Evolutionary conservation across 371 early-diverging fungal genomes (phyloP).

Genomic region (Mortierella sp.): DNA sequence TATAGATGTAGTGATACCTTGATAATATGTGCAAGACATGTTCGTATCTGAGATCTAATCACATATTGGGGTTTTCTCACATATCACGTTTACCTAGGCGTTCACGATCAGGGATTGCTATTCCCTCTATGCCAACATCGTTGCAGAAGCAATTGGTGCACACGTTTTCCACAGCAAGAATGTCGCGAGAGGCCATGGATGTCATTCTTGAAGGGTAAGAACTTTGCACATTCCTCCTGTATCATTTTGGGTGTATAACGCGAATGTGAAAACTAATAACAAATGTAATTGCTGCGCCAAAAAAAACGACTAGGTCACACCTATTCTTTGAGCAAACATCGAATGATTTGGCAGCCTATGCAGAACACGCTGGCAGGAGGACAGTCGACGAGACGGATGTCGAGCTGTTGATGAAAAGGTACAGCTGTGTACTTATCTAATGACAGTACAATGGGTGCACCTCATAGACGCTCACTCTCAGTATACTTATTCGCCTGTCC

Average conservation of each 20-base stretch:
- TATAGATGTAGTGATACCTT: too few species aligned
- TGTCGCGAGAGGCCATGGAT: slow-evolving; percentile 54
- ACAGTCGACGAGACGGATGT: slow-evolving; percentile 57
- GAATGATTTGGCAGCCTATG: slow-evolving; percentile 53
- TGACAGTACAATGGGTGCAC: not conserved
- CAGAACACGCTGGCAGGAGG: slow-evolving; percentile 47
- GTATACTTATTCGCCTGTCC: not conserved
- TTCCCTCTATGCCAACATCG: slow-evolving; percentile 39
- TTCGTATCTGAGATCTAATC: not conserved
- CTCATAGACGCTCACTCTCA: not conserved
- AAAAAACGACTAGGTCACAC: slow-evolving; percentile 28
- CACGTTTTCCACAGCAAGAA: slow-evolving; percentile 41
- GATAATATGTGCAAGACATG: not conserved
- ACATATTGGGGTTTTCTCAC: not conserved
- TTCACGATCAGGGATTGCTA: slow-evolving; percentile 26
- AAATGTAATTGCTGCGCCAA: not conserved
- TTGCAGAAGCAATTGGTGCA: slow-evolving; percentile 46
- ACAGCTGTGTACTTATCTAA: not conserved
- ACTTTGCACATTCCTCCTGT: not conserved
- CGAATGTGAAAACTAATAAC: not conserved
- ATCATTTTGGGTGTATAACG: not conserved
- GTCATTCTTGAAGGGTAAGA: slow-evolving; percentile 53
- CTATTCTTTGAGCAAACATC: slow-evolving; percentile 53
- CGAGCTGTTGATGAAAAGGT: slow-evolving; percentile 55
- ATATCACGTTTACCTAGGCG: not conserved